These are phyloP conservation scores for Catunica adiposa DNA, from an alignment of 2,329 filamentous ascomycete genomes.

Conservation along the genomic window DNA sequence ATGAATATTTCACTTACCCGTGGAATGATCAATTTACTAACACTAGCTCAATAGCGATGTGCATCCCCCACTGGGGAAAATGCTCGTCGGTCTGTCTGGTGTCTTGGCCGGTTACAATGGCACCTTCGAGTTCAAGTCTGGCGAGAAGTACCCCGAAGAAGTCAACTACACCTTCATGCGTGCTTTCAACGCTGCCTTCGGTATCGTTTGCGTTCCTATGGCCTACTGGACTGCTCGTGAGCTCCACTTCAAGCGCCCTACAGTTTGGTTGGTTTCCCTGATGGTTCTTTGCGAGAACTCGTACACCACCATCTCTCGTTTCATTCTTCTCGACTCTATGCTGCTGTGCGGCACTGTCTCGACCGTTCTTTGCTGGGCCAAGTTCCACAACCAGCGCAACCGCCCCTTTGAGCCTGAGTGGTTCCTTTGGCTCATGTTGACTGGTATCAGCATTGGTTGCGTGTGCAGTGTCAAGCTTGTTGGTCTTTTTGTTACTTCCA, in stretches of 20 bases:
- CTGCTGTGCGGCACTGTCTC: constrained; percentile 96
- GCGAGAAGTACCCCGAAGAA: constrained; percentile 83
- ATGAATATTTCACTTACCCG: neutral
- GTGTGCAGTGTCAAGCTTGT: constrained; percentile 99
- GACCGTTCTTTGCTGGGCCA: constrained; percentile 91
- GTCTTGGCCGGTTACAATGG: constrained; percentile 97
- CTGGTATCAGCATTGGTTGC: constrained; percentile 87
- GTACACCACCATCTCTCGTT: constrained; percentile 95
- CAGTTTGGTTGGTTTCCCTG: constrained; percentile 86
- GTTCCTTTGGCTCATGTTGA: constrained; percentile 89
- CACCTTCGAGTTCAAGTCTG: constrained; percentile 98
- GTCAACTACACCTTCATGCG: constrained; percentile 98
- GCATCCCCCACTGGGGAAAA: constrained; percentile 91
- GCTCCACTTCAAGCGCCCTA: constrained; percentile 67
- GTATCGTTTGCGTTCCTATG: constrained; percentile 78
- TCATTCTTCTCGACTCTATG: constrained; percentile 98
- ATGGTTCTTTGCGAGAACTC: constrained; percentile 99
- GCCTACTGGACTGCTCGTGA: constrained; percentile 92
- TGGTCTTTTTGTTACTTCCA: constrained; percentile 82
- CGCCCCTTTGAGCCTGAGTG: constrained; percentile 80
- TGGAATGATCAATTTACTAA: neutral
- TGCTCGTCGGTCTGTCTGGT: constrained; percentile 90
- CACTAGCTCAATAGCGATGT: constrained; percentile 28
- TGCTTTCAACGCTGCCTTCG: constrained; percentile 89
- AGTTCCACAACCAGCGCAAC: constrained; percentile 78